Evolutionary conservation across 768 basidiomycete genomes (phyloP), one percentile per base, ranked within the genome.

Genomic region (Hypsizygus marmoreus): DNA sequence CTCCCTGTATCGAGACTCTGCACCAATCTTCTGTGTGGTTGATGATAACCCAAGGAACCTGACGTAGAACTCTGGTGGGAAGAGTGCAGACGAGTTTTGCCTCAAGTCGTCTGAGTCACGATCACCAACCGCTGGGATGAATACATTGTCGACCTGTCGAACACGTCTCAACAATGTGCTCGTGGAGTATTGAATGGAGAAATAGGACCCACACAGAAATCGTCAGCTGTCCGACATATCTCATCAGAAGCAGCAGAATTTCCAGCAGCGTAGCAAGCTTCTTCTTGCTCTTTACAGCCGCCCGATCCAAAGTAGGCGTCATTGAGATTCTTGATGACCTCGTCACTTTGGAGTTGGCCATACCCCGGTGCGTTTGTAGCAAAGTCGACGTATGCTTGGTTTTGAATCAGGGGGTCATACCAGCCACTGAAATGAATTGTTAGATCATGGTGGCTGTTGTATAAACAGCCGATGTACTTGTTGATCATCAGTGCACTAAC

Each of bases 401-500:
- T 77, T 51, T 86, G 84, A 31, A 84, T 71, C 23, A 84, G 65
- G 1, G 84, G 82, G 49, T 86, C 84, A 42, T 72, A 78, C 82
- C 82, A 84, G 29, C 82, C 82, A 50, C 84, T 85, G 34, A 49
- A 26, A 36, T 1, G 19, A 36, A 22, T 23, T 6, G 17, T 29
- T 1, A 33, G 23, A 40, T 1, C 13, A 5, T 11, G 12, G 32
- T 1, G 6, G 26, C 5, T 25, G 9, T 32, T 16, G 13, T 31
- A 2, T 16, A 28, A 20, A 24, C 36, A 22, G 19, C 9, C 4
- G 1, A 38, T 66, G 46, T 44, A 75, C 81, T 83, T 83, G 61
- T 81, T 82, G 53, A 85, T 79, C 78, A 85, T 77, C 41, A 87
- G 59, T 4, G 82, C 80, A 43, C 74, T 80, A 49, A 85, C 78